Evolutionary conservation across 306 rosid species (phyloP).

Genomic region (Abrus pulchellus): DNA sequence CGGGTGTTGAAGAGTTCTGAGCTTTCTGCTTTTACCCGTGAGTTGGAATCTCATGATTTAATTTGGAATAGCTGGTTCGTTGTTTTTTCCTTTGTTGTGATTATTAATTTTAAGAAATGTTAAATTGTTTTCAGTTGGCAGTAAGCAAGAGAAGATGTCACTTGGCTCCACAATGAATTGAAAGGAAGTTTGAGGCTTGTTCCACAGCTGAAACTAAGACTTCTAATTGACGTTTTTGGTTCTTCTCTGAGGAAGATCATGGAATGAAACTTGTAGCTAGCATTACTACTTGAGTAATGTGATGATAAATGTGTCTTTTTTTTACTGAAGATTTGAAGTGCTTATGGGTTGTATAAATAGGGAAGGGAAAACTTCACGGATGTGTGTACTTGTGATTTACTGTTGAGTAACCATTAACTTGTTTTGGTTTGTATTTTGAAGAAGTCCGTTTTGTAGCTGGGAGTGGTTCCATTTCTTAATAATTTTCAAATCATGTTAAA

Average conservation of each 20-base stretch:
- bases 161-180: constrained; percentile 51
- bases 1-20: constrained; percentile 94
- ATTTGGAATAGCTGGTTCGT: neutral
- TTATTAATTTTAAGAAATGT: neutral
- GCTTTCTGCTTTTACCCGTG: constrained; percentile 82
- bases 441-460: neutral
- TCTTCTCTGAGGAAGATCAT: constrained; percentile 38
- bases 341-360: constrained; percentile 57
- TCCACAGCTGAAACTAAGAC: constrained; percentile 35
- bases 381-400: constrained; percentile 50
- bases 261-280: constrained; percentile 43
- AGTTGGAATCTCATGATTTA: constrained; percentile 55
- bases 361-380: constrained; percentile 44
- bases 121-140: constrained; percentile 47
- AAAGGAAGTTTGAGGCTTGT: constrained; percentile 33
- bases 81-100: neutral
- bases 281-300: constrained; percentile 56
- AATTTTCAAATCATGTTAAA: neutral
- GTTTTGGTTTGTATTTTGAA: constrained; percentile 47
- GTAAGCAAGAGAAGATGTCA: constrained; percentile 61
- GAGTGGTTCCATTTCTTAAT: neutral
- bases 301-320: constrained; percentile 46
- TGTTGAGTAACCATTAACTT: constrained; percentile 54
- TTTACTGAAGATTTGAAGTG: constrained; percentile 48
- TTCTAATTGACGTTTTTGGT: constrained; percentile 51